Base-by-base conservation (phyloP, 352 stramenopile species). In the Phytophthora pinifolia region DNA sequence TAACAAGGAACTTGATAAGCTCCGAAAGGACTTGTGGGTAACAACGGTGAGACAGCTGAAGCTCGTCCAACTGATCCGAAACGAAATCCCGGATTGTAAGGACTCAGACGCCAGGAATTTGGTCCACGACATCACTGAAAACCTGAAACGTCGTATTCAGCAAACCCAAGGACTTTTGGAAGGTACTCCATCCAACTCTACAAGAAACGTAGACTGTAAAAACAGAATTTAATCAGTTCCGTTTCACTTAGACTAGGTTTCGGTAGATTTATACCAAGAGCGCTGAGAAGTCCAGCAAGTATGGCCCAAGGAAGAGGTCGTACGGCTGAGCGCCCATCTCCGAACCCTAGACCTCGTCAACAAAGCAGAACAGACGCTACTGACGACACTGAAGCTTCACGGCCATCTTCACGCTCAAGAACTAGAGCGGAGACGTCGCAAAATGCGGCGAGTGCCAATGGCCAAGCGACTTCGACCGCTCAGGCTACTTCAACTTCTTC, bases 21-120 rank as follows among this genome's bases (percentile, higher is more conserved):
- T 52, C 22, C 42, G 42, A 13, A 30, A 20, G 13, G 42, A 53
- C 22, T 30, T 59, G 51, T 59, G 51, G 51, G 15, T 38, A 34
- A 59, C 51, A 39, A 52, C 42, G 41, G 41, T 52, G 6, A 59
- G 47, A 29, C 34, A 47, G 14, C 30, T 52, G 2, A 59, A 59
- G 34, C 25, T 59, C 2, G 42, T 59, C 25, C 13, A 50, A 41
- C 34, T 59, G 9, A 46, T 59, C 17, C 51, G 42, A 25, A 52
- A 51, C 51, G 42, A 47, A 46, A 52, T 59, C 10, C 51, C 51
- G 51, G 41, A 43, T 30, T 53, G 25, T 34, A 53, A 47, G 30
- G 33, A 46, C 41, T 8, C 51, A 38, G 9, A 10, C 15, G 42
- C 41, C 2, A 43, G 42, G 9, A 59, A 50, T 14, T 10, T 35